Conservation (phyloP, 176 grass and related monocot genomes). For the Triticum monococcum region DNA sequence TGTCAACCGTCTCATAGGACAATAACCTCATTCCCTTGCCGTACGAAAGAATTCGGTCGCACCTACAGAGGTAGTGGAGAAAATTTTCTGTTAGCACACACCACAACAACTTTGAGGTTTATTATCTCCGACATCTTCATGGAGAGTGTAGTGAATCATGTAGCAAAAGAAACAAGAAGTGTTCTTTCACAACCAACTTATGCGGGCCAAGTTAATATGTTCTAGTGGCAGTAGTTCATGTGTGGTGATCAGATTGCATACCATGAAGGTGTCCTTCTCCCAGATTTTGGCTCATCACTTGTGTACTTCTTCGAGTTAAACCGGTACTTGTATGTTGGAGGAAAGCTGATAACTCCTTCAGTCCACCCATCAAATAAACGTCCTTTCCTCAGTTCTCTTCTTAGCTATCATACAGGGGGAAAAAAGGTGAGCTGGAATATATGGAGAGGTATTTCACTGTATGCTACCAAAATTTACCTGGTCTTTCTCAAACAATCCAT, state of each 20-base stretch:
- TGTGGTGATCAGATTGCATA: conserved; percentile 28
- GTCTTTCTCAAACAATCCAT: conserved; percentile 69
- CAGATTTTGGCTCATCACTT: conserved; percentile 71
- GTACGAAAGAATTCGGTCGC: conserved; percentile 83
- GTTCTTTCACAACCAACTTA: neutral
- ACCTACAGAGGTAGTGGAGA: conserved; percentile 43
- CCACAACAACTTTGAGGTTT: neutral
- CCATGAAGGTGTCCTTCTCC: conserved; percentile 91
- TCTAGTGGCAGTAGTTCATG: neutral
- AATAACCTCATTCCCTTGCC: conserved; percentile 69
- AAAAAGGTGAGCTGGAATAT: conserved; percentile 7
- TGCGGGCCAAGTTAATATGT: neutral
- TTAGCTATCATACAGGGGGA: conserved; percentile 46
- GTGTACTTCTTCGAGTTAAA: conserved; percentile 84
- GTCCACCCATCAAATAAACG: conserved; percentile 79
- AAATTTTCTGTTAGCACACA: neutral
- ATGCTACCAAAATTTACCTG: conserved; percentile 52
- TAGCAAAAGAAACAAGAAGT: neutral
- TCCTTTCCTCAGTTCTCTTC: conserved; percentile 60
- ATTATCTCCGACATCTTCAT: neutral
- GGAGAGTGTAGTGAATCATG: neutral
- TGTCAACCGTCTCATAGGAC: conserved; percentile 55
- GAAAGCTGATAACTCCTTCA: conserved; percentile 74
- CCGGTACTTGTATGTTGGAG: conserved; percentile 91
- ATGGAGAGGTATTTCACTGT: too few relatives aligned